These are phyloP conservation scores for Dendrobium chrysotoxum DNA, from an alignment of 106 monocot genomes.

Conservation along the genomic window DNA sequence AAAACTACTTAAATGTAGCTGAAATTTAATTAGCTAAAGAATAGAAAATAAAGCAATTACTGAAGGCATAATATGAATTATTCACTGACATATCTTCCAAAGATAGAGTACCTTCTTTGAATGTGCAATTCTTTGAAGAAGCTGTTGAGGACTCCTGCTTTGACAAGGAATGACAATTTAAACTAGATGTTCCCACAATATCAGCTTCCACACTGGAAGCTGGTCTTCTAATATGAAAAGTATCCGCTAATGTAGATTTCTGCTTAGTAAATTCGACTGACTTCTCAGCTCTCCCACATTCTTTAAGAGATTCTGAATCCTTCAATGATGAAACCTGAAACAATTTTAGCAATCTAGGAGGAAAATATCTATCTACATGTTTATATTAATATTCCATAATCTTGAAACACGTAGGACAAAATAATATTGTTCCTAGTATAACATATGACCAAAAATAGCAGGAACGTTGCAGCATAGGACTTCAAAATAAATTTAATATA, in stretches of 20 bases:
- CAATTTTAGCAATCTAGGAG: neutral
- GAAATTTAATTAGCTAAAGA: neutral
- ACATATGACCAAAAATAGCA: neutral
- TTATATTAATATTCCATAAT: neutral
- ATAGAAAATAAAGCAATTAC: neutral
- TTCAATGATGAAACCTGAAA: conserved; percentile 44
- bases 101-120: conserved; percentile 73
- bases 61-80: neutral
- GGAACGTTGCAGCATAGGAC: neutral
- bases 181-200: conserved; percentile 60
- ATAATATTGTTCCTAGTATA: neutral
- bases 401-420: neutral
- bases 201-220: conserved; percentile 80
- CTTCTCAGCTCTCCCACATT: conserved; percentile 50
- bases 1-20: neutral
- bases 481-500: neutral
- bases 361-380: neutral
- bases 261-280: conserved; percentile 41
- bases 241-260: conserved; percentile 26
- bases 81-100: neutral
- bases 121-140: conserved; percentile 69
- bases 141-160: conserved; percentile 81
- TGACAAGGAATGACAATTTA: conserved; percentile 51
- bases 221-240: conserved; percentile 47
- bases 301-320: conserved; percentile 68